Evolutionary conservation across 352 stramenopile genomes (phyloP).

Genomic region (Globisporangium nodosum): DNA sequence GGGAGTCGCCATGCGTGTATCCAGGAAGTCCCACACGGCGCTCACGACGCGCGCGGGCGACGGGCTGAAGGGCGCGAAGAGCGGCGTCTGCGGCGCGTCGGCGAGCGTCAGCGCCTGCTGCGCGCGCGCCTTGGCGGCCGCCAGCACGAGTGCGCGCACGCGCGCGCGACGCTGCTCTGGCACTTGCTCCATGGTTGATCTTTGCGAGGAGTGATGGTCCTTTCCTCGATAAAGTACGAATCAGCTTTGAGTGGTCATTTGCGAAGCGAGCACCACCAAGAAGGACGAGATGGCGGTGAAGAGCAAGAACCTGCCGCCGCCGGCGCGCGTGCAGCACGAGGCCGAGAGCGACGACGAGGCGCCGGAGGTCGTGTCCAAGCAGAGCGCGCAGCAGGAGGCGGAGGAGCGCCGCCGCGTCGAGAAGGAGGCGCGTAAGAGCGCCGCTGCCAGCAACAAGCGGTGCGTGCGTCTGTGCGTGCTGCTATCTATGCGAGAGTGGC

Average conservation of each 20-base stretch:
- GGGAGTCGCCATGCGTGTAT: background rate
- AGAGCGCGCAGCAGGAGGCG: conserved; percentile 51
- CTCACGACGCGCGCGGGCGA: conserved; percentile 50
- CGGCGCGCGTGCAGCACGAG: conserved; percentile 20
- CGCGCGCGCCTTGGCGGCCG: conserved; percentile 45
- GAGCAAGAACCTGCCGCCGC: background rate
- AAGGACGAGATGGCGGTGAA: background rate
- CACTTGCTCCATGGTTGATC: background rate
- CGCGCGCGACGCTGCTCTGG: conserved; percentile 14
- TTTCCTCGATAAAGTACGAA: background rate
- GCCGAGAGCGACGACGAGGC: conserved; percentile 60
- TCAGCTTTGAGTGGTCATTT: background rate
- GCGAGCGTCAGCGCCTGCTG: conserved; percentile 39
- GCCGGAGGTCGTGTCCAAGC: conserved; percentile 73
- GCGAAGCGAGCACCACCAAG: background rate
- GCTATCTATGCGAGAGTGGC: background rate
- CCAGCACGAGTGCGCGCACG: conserved; percentile 58
- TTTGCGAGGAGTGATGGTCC: background rate
- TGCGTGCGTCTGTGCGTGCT: conserved; percentile 9
- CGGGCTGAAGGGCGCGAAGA: conserved; percentile 78
- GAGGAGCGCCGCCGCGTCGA: conserved; percentile 44
- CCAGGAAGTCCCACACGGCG: conserved; percentile 56
- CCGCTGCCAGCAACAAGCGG: conserved; percentile 34
- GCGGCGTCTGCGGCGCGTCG: conserved; percentile 10
- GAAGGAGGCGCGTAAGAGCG: conserved; percentile 35